Evolutionary conservation across 495 filamentous ascomycete species (phyloP).

Genomic region (Talaromyces thailandensis): DNA sequence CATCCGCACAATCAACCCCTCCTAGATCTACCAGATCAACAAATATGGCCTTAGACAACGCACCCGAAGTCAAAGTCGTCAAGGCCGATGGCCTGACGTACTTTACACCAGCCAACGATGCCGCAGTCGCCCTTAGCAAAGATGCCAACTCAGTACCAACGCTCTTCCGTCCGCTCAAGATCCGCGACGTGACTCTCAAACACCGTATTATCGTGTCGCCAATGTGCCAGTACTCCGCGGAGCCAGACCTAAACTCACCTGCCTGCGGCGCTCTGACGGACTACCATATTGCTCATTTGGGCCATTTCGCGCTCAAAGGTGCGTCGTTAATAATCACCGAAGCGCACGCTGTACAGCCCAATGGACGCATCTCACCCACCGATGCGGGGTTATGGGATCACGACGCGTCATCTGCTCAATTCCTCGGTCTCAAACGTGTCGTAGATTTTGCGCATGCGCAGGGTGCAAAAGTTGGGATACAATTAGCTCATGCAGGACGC

Average conservation of each 20-base stretch:
- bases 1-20: background rate
- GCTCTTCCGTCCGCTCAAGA: slow-evolving; percentile 54
- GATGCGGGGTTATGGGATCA: slow-evolving; percentile 64
- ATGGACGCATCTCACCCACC: slow-evolving; percentile 64
- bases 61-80: background rate
- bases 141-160: slow-evolving; percentile 43
- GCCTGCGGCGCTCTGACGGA: slow-evolving; percentile 56
- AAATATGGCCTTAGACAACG: background rate
- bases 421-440: slow-evolving; percentile 51
- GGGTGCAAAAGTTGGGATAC: slow-evolving; percentile 58
- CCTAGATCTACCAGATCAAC: background rate
- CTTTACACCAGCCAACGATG: slow-evolving; percentile 51
- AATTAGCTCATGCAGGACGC: slow-evolving; percentile 66
- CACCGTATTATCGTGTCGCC: slow-evolving; percentile 57
- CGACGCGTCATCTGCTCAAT: slow-evolving; percentile 41
- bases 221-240: slow-evolving; percentile 60
- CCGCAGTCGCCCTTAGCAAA: slow-evolving; percentile 39
- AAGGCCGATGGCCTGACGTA: slow-evolving; percentile 29
- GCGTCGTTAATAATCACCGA: slow-evolving; percentile 58
- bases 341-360: slow-evolving; percentile 55
- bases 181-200: slow-evolving; percentile 59
- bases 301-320: slow-evolving; percentile 55
- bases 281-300: slow-evolving; percentile 60
- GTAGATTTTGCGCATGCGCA: slow-evolving; percentile 54
- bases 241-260: slow-evolving; percentile 25